phyloP scores from a whole-genome alignment of 306 rosid species.

The Astragalus membranaceus region DNA sequence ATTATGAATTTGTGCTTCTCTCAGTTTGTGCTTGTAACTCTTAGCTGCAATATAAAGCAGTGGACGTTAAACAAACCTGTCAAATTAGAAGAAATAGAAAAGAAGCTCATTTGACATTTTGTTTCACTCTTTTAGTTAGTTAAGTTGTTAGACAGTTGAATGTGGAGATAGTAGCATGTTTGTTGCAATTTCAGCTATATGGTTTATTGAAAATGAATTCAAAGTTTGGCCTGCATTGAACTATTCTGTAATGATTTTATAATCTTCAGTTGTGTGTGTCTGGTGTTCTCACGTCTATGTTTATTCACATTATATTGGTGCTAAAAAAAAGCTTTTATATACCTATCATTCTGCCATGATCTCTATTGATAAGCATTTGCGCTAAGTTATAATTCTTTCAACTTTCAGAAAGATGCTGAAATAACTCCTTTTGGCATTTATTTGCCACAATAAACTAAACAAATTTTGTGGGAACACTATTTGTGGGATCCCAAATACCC shows the following conservation, averaged over 20 bases:
- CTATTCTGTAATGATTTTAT: not conserved
- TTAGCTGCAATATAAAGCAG: conserved; percentile 62
- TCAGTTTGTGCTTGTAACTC: conserved; percentile 60
- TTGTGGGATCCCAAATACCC: no score
- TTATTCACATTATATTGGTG: not conserved
- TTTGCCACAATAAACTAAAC: not conserved
- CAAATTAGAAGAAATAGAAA: conserved; percentile 37
- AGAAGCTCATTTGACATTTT: conserved; percentile 46
- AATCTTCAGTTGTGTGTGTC: not conserved
- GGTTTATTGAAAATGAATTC: not conserved
- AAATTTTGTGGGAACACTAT: no score
- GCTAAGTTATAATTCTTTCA: not conserved
- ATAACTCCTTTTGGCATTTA: not conserved
- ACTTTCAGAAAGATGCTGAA: not conserved
- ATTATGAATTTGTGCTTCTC: conserved; percentile 81
- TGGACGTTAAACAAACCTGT: conserved; percentile 50
- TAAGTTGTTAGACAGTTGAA: conserved; percentile 5
- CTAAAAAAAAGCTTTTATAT: not conserved
- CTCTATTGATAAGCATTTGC: not conserved
- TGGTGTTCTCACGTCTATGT: not conserved
- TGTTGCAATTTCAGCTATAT: not conserved
- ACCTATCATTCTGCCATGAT: not conserved
- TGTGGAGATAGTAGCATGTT: conserved; percentile 8
- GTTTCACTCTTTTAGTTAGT: not conserved
- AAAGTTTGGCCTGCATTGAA: conserved; percentile 24